These are phyloP conservation scores for Hippophae gyantsensis DNA, from an alignment of 306 rosid genomes.

Conservation along the genomic window DNA sequence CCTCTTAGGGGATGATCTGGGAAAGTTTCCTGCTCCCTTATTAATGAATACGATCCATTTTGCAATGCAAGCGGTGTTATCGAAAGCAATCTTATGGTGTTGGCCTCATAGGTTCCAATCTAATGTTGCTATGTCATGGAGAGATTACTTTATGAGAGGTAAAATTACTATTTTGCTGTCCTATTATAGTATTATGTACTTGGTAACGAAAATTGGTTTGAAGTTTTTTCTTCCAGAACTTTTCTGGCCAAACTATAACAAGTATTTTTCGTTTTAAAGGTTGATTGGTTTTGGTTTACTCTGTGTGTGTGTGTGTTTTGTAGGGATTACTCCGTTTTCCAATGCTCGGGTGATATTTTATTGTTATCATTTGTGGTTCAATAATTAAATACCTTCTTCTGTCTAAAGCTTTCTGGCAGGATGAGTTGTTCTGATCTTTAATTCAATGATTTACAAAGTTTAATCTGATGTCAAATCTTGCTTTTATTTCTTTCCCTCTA, in stretches of 20 bases:
- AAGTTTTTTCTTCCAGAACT: conserved; percentile 1
- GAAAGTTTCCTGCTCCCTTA: conserved; percentile 93
- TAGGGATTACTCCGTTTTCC: too few species aligned
- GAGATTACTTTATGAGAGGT: conserved; percentile 84
- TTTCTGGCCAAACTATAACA: conserved; percentile 3
- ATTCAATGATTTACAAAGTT: too few species aligned
- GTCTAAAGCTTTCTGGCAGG: too few species aligned
- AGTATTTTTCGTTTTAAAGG: too few species aligned
- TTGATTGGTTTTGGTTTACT: too few species aligned
- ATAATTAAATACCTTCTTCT: too few species aligned
- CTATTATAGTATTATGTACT: not conserved
- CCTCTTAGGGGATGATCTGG: conserved; percentile 82
- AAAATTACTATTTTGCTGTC: conserved; percentile 16
- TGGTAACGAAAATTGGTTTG: conserved; percentile 4
- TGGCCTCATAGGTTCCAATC: conserved; percentile 73
- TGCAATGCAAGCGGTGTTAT: conserved; percentile 79
- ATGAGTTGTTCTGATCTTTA: too few species aligned
- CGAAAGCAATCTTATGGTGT: conserved; percentile 71
- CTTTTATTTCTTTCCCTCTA: too few species aligned
- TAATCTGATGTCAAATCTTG: too few species aligned
- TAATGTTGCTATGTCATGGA: conserved; percentile 74
- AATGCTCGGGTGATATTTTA: too few species aligned
- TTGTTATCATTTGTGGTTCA: too few species aligned
- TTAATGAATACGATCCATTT: conserved; percentile 88
- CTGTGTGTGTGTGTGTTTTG: too few species aligned